phyloP scores from a whole-genome alignment of 495 filamentous ascomycete species.

The Penicillium crystallinum region DNA sequence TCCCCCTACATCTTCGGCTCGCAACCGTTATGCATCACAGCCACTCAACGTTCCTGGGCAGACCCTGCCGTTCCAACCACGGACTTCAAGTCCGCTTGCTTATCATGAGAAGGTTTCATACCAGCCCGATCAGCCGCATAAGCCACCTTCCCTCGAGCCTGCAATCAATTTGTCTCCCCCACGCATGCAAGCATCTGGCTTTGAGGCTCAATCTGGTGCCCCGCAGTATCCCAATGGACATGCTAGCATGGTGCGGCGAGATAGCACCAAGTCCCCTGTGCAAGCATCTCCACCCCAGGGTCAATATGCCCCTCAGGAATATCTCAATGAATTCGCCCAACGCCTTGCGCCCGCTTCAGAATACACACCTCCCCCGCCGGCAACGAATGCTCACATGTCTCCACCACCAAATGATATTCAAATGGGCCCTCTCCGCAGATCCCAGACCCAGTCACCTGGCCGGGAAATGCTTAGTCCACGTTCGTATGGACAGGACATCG shows the following conservation, averaged over 20 bases:
- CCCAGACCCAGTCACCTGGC: constrained; percentile 83
- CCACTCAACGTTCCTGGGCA: constrained; percentile 40
- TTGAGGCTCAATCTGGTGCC: constrained; percentile 12
- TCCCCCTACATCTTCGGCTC: constrained; percentile 38
- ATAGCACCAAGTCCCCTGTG: constrained; percentile 4
- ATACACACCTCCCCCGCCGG: constrained; percentile 26
- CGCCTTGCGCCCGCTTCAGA: constrained; percentile 43
- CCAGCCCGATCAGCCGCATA: constrained; percentile 26
- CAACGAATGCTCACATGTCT: constrained; percentile 29
- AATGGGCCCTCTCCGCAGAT: constrained; percentile 58
- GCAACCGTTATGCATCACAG: constrained; percentile 48
- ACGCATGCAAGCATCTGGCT: constrained; percentile 9
- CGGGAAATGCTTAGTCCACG: constrained; percentile 47
- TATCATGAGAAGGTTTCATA: constrained; percentile 49
- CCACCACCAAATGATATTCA: constrained; percentile 21
- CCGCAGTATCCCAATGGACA: constrained; percentile 7
- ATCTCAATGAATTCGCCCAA: constrained; percentile 51
- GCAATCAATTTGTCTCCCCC: constrained; percentile 25
- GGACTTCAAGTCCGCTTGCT: constrained; percentile 81
- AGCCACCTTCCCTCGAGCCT: constrained; percentile 25
- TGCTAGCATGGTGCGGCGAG: constrained; percentile 1
- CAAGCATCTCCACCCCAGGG: constrained; percentile 29
- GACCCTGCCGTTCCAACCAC: constrained; percentile 68
- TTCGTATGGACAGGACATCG: constrained; percentile 40
- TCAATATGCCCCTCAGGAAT: constrained; percentile 40